Percentiles rank a stretch among this genome's conserved stretches.
Conservation (phyloP, 768 basidiomycete genomes). For the Botryobasidium botryosum region DNA sequence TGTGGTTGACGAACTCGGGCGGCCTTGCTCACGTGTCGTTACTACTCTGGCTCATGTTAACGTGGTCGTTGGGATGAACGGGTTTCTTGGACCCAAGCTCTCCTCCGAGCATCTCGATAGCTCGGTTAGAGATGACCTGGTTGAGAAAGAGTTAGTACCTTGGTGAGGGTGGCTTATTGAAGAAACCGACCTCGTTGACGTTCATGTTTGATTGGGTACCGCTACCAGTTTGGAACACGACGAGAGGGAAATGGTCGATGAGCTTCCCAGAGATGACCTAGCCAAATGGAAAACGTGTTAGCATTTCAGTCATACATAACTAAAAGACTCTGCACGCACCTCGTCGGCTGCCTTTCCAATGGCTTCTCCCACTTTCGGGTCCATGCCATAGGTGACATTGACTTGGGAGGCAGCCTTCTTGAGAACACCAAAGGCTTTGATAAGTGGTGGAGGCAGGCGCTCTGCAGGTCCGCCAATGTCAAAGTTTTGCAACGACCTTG, state of each 20-base stretch:
- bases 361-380: constrained; percentile 69
- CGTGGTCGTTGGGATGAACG: constrained; percentile 98
- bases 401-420: constrained; percentile 94
- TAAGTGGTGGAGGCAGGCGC: constrained; percentile 83
- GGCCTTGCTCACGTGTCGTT: constrained; percentile 92
- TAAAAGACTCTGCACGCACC: constrained; percentile 25
- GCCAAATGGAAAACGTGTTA: background rate
- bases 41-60: constrained; percentile 97
- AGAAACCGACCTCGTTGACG: constrained; percentile 63
- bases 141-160: no score
- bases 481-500: constrained; percentile 87
- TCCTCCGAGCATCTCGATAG: constrained; percentile 92
- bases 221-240: constrained; percentile 98
- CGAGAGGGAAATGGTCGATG: constrained; percentile 89
- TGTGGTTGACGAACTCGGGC: background rate
- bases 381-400: constrained; percentile 80
- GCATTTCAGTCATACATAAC: background rate
- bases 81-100: constrained; percentile 91
- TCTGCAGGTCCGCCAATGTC: constrained; percentile 94
- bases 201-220: constrained; percentile 99
- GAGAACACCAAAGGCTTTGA: constrained; percentile 93
- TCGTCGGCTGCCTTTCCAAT: constrained; percentile 93
- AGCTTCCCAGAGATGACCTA: constrained; percentile 94
- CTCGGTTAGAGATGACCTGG: constrained; percentile 94
- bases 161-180: no score